Evolutionary conservation across 352 stramenopile species (phyloP), one percentile per base, ranked within the genome.

Genomic region (Blastocystis sp.): DNA sequence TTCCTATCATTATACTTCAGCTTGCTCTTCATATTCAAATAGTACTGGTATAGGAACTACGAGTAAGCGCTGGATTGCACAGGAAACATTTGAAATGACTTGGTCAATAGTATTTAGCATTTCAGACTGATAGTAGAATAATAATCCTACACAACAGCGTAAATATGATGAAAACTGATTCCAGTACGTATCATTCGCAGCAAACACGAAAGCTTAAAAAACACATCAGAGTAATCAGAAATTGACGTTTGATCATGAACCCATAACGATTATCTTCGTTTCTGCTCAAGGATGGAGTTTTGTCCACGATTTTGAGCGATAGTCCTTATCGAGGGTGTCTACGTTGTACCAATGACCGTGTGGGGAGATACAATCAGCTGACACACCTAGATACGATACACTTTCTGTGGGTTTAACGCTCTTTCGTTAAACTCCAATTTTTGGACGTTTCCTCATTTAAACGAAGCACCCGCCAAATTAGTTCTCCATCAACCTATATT

Each of bases 291-390:
- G 55, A 63, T 26, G 70, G 70, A 62, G 70, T 62, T 80, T 61
- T 80, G 15, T 62, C 66, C 29, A 41, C 29, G 70, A 26, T 34
- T 11, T 23, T 15, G 37, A 53, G 9, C 41, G 70, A 63, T 62
- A 80, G 70, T 80, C 70, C 70, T 80, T 80, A 47, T 80, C 70
- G 70, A 63, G 70, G 70, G 45, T 80, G 70, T 80, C 23, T 29
- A 80, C 26, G 70, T 80, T 80, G 70, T 80, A 80, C 70, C 70
- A 62, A 80, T 80, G 70, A 80, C 34, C 70, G 70, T 62, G 4
- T 80, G 45, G 70, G 62, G 70, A 80, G 70, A 80, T 80, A 80
- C 70, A 80, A 80, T 64, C 23, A 80, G 70, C 70, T 80, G 70
- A 23, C 70, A 80, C 62, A 45, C 50, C 45, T 61, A 80, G 23